phyloP scores from a whole-genome alignment of 2,329 filamentous ascomycete genomes.

The Diaporthe helianthi region DNA sequence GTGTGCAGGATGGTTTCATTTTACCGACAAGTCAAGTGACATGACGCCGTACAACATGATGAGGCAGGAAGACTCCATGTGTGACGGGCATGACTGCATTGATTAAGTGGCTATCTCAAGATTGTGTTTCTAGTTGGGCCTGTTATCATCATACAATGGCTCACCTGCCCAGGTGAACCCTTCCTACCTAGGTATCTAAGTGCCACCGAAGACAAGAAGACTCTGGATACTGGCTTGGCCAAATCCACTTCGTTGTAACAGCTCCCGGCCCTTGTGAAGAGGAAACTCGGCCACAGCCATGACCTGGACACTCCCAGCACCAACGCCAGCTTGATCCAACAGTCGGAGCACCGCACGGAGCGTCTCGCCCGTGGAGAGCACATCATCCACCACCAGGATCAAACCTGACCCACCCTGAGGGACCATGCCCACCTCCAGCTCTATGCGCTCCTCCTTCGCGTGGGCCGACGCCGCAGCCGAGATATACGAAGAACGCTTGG shows the following conservation, averaged over 20 bases:
- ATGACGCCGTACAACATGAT: background rate
- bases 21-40: background rate
- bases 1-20: background rate
- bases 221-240: constrained; percentile 57
- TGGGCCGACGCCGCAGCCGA: constrained; percentile 49
- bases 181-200: constrained; percentile 42
- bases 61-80: background rate
- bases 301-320: constrained; percentile 50
- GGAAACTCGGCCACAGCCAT: constrained; percentile 66
- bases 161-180: too few species aligned
- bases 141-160: too few species aligned
- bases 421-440: constrained; percentile 56
- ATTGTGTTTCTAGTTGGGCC: background rate
- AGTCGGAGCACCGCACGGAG: constrained; percentile 60
- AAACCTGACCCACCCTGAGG: constrained; percentile 41
- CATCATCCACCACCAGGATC: constrained; percentile 67
- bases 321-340: constrained; percentile 51
- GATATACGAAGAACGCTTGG: constrained; percentile 59
- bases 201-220: constrained; percentile 58
- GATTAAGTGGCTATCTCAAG: background rate
- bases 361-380: constrained; percentile 62
- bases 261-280: constrained; percentile 56
- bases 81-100: background rate
- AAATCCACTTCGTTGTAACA: constrained; percentile 56
- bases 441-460: constrained; percentile 49